Evolutionary conservation across 148 eudicot genomes (phyloP), one percentile per base, ranked within the genome.

Genomic region (Drosera capensis): DNA sequence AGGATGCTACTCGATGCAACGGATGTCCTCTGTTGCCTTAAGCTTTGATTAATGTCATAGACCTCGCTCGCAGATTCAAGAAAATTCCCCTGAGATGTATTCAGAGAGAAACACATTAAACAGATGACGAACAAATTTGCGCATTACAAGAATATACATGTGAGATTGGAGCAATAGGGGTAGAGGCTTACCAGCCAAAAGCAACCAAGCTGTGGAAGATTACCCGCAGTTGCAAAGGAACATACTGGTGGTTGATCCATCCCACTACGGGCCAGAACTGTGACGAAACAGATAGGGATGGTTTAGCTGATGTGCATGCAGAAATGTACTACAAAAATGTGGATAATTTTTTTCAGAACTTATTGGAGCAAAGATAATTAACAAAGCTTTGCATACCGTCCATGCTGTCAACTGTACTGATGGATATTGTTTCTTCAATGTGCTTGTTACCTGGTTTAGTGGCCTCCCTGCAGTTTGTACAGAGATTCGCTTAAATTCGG

Each of bases 191-290:
- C 99, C 95, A 90, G 82, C 71, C 48, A 60, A 74, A 75, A 13
- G 94, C 95, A 16, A 90, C 58, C 59, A 67, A 26, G 58, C 99
- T 90, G 24, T 74, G 82, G 68, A 85, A 68, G 58, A 90, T 49
- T 52, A 85, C 94, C 23, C 95, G 95, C 51, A 90, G 57, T 53
- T 90, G 94, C 69, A 90, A 54, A 1, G 99, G 99, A 41, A 90
- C 76, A 42, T 78, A 77, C 63, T 74, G 87, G 71, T 90, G 78
- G 56, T 90, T 90, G 54, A 90, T 65, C 92, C 95, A 90, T 36
- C 93, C 87, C 38, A 90, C 59, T 18, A 78, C 80, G 3, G 97
- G 95, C 95, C 97, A 80, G 58, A 90, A 80, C 97, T 90, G 82
- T 52, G 14, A 4, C 2, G 38, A 11, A 34, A 34, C n/a, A 2